phyloP scores from a whole-genome alignment of 2,329 filamentous ascomycete species.

The Fusarium denticulatum region DNA sequence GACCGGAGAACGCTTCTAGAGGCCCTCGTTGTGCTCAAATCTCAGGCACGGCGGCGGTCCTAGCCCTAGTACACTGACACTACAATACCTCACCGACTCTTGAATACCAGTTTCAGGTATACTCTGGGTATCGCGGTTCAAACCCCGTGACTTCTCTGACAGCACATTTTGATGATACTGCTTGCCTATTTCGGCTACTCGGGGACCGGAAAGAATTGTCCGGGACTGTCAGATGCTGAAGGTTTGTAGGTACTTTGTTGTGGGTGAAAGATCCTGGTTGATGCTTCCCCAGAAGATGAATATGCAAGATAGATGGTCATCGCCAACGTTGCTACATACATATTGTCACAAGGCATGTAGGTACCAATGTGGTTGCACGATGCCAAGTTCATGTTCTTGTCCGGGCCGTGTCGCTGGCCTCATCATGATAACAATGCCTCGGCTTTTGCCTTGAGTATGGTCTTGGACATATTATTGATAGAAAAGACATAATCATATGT shows the following conservation, averaged over 20 bases:
- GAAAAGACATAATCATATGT: not conserved
- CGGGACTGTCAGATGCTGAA: slow-evolving; percentile 24
- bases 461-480: not conserved
- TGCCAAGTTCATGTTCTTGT: not conserved
- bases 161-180: slow-evolving; percentile 30
- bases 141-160: slow-evolving; percentile 37
- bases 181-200: slow-evolving; percentile 12
- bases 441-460: not conserved
- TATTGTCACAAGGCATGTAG: not conserved
- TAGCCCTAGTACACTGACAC: slow-evolving; percentile 15
- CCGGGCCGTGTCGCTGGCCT: slow-evolving; percentile 3
- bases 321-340: slow-evolving; percentile 28
- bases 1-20: slow-evolving; percentile 27
- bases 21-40: slow-evolving; percentile 14
- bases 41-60: slow-evolving; percentile 20
- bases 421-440: not conserved
- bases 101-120: slow-evolving; percentile 14
- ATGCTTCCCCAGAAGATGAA: slow-evolving; percentile 14
- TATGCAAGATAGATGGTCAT: slow-evolving; percentile 39
- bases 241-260: not conserved
- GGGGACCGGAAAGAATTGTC: slow-evolving; percentile 28
- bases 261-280: slow-evolving; percentile 13
- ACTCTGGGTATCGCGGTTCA: slow-evolving; percentile 24
- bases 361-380: not conserved
- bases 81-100: slow-evolving; percentile 27